Percentiles rank a stretch among this genome's conserved stretches.
Evolutionary conservation across 371 early-diverging fungal species (phyloP).

Genomic region (Mortierella sp.): DNA sequence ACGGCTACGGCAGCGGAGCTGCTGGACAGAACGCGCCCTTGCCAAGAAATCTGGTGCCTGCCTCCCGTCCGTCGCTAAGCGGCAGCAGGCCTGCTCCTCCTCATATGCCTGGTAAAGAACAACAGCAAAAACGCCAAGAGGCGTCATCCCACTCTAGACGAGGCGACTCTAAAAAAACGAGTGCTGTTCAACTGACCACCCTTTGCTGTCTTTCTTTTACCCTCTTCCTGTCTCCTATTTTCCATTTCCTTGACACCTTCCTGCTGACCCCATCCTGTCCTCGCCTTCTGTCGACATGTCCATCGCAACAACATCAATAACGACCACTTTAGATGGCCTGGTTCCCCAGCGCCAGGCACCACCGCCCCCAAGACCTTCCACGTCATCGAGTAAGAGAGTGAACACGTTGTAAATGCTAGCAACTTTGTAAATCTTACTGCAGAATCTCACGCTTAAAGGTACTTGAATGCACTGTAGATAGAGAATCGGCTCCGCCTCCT

Average conservation of each 20-base stretch:
- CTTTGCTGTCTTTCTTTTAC: background rate
- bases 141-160: too few species aligned
- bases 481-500: conserved; percentile 31
- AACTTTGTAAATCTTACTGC: too few species aligned
- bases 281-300: background rate
- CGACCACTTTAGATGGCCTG: conserved; percentile 21
- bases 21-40: conserved; percentile 8
- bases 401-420: background rate
- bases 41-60: conserved; percentile 26
- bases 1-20: conserved; percentile 1
- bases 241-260: background rate
- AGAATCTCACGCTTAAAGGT: too few species aligned
- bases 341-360: conserved; percentile 51
- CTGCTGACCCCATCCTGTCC: background rate
- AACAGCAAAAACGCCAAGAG: background rate
- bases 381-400: conserved; percentile 28
- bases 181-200: background rate
- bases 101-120: conserved; percentile 10
- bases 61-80: conserved; percentile 27
- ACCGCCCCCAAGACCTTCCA: conserved; percentile 45
- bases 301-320: background rate
- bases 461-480: conserved; percentile 14
- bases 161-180: background rate
- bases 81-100: conserved; percentile 10
- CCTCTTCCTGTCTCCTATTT: background rate